Base-by-base conservation (phyloP, 1,284 basidiomycete genomes). In the Rhodofomes roseus region DNA sequence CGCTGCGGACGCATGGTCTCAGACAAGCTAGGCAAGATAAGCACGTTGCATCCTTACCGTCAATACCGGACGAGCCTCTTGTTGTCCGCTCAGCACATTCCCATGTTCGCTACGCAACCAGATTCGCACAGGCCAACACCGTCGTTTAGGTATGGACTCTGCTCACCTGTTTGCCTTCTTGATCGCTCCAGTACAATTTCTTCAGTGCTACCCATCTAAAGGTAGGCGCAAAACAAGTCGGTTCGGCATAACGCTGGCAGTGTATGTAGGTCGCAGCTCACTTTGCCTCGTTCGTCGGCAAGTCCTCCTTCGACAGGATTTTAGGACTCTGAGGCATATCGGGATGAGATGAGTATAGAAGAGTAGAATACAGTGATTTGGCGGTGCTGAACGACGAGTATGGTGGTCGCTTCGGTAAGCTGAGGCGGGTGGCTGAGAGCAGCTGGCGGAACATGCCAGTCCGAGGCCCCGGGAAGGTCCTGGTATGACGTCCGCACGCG, bases 1-100 rank as follows among this genome's bases (percentile, higher is more conserved):
- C 58, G 88, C 94, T 90, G 58, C 7, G 4, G 27, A 8, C 9
- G 20, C 23, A 20, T 20, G 23, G 44, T n/a, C n/a, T 44, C 4
- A 23, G 44, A 22, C 18, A 22, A 25, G 25, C 22, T 12, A 16
- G 4, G 31, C 9, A 4, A 6, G 23, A 11, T 31, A 3, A 20
- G 14, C n/a, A 12, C 1, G 22, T 51, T 51, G 20, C 23, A 11
- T 2, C 23, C 62, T 73, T 53, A 93, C 93, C 92, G 76, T 96
- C 95, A 56, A 95, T 83, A 0, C 88, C 92, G 14, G 85, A 83
- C 14, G 83, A 78, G 50, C 83, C 81, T 43, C 90, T 81, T 11
- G 92, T 94, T 68, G 85, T 89, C 36, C 95, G 81, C 66, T 92
- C 86, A 16, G 93, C 93, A 60, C 80, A 87, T 73, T 97, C 95